These are phyloP conservation scores for Bremia lactucae DNA, from an alignment of 352 stramenopile species.

Conservation along the genomic window DNA sequence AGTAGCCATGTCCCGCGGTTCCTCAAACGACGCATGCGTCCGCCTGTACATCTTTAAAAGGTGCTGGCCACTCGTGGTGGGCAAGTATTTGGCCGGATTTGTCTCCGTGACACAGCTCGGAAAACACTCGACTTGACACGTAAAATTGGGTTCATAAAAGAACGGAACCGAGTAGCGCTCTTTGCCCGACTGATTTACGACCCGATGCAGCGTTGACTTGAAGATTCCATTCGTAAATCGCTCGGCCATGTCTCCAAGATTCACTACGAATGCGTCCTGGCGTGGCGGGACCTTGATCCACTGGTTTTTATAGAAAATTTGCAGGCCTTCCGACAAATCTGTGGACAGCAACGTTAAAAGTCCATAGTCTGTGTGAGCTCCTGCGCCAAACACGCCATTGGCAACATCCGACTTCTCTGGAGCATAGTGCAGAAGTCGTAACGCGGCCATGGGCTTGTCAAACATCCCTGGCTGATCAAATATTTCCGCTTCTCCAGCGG, in stretches of 20 bases:
- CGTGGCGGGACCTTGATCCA: slow-evolving; percentile 55
- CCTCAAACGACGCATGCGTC: slow-evolving; percentile 49
- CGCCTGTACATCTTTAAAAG: slow-evolving; percentile 66
- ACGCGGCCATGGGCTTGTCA: slow-evolving; percentile 68
- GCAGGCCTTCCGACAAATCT: slow-evolving; percentile 39
- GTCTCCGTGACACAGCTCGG: slow-evolving; percentile 38
- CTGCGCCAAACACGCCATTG: slow-evolving; percentile 56
- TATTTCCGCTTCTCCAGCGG: slow-evolving; percentile 30
- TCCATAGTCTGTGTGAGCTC: slow-evolving; percentile 70
- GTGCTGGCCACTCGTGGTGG: slow-evolving; percentile 67
- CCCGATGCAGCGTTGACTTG: slow-evolving; percentile 52
- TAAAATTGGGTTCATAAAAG: slow-evolving; percentile 71
- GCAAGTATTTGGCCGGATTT: slow-evolving; percentile 41
- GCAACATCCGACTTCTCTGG: slow-evolving; percentile 47
- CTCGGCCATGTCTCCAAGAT: slow-evolving; percentile 70
- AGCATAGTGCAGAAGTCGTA: slow-evolving; percentile 71
- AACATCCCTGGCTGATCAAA: slow-evolving; percentile 50
- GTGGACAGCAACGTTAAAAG: slow-evolving; percentile 61
- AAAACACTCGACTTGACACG: slow-evolving; percentile 51
- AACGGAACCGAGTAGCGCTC: slow-evolving; percentile 74
- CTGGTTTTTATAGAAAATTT: slow-evolving; percentile 42
- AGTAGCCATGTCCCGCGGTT: too few relatives aligned
- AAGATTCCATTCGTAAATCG: slow-evolving; percentile 64
- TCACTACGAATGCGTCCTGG: slow-evolving; percentile 49
- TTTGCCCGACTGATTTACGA: slow-evolving; percentile 43